Percentiles rank a stretch among this genome's conserved stretches.
These are phyloP conservation scores for Ophiostoma quercus DNA, from an alignment of 2,329 filamentous ascomycete species.

Conservation along the genomic window DNA sequence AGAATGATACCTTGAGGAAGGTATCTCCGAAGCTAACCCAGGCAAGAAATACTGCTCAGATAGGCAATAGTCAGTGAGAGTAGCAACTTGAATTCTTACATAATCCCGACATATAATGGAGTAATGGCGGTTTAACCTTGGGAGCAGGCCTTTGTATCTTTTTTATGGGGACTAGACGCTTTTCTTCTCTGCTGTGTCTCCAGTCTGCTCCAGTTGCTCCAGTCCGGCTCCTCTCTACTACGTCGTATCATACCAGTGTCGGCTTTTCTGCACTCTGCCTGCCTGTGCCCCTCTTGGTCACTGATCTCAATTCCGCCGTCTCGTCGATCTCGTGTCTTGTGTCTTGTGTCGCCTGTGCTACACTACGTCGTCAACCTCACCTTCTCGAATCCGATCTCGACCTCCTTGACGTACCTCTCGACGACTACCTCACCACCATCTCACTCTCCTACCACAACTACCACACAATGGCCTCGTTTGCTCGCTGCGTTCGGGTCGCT, in stretches of 20 bases:
- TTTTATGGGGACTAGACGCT: not conserved
- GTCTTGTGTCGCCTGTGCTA: not conserved
- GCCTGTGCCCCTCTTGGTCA: conserved; percentile 4
- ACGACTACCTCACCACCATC: not conserved
- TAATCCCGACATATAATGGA: not conserved
- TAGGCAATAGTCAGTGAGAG: conserved; percentile 18
- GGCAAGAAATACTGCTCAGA: conserved; percentile 21
- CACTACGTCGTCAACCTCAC: not conserved
- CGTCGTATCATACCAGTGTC: conserved; percentile 9
- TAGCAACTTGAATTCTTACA: not conserved
- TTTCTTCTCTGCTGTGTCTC: not conserved
- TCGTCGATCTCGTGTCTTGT: conserved; percentile 11
- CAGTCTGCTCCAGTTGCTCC: not conserved
- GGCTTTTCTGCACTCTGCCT: conserved; percentile 12
- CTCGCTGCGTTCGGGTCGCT: conserved; percentile 47
- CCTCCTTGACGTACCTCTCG: not conserved
- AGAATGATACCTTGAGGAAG: not conserved
- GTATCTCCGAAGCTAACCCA: conserved; percentile 16
- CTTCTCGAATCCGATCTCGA: not conserved
- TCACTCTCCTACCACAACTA: not conserved
- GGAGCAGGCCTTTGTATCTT: not conserved
- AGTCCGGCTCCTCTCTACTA: not conserved
- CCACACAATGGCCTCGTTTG: conserved; percentile 54
- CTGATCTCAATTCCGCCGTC: not conserved
- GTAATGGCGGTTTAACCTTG: not conserved